Evolutionary conservation across 1,284 basidiomycete genomes (phyloP).

Genomic region (Mycena citricolor): DNA sequence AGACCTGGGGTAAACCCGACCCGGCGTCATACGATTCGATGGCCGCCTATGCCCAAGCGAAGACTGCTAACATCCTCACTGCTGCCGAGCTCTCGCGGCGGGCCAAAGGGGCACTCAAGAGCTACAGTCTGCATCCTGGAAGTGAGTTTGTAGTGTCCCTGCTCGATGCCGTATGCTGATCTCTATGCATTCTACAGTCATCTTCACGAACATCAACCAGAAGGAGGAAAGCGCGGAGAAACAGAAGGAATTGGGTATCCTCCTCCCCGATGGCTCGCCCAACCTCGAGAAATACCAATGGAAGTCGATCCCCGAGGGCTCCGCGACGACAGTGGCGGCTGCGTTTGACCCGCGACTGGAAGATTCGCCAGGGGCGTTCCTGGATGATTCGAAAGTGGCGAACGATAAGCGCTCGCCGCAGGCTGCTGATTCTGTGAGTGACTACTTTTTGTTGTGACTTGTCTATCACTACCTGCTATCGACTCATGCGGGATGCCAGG

Average conservation of each 20-base stretch:
- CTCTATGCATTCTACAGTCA: neutral
- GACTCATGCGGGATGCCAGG: too few relatives aligned
- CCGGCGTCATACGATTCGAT: neutral
- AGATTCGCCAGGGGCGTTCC: constrained; percentile 4
- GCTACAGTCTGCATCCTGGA: constrained; percentile 11
- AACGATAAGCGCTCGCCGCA: constrained; percentile 3
- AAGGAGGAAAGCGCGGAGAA: neutral
- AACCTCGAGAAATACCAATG: neutral
- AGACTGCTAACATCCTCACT: constrained; percentile 4
- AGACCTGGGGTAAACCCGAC: neutral
- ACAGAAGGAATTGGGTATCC: neutral
- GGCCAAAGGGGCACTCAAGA: neutral
- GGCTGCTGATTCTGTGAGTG: constrained; percentile 2
- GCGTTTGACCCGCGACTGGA: constrained; percentile 4
- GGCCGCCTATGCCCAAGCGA: neutral
- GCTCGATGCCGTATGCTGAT: neutral
- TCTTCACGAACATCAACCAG: constrained; percentile 1
- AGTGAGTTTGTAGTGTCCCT: neutral
- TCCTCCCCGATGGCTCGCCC: constrained; percentile 5
- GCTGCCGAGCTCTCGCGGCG: constrained; percentile 7
- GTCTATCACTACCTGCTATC: too few relatives aligned
- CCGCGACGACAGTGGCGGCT: constrained; percentile 6
- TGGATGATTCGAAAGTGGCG: neutral
- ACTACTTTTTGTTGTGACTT: neutral
- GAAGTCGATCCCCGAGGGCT: constrained; percentile 8